Conservation (phyloP, 106 monocot species). For the Acanthochlamys bracteata region DNA sequence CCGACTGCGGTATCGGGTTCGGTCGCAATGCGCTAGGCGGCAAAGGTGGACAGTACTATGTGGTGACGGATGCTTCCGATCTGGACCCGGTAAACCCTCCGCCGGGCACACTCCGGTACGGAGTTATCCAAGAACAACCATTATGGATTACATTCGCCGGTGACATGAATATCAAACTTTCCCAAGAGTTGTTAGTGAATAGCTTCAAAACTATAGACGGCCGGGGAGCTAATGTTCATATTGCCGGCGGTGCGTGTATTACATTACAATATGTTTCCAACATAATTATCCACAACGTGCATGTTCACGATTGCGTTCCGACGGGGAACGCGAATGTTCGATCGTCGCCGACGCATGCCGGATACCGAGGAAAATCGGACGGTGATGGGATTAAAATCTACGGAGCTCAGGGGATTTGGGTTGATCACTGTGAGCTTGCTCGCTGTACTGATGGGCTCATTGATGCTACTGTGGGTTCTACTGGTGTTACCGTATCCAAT, state of each 20-base stretch:
- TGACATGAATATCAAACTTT: conserved; percentile 51
- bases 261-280: conserved; percentile 58
- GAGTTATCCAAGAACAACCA: conserved; percentile 47
- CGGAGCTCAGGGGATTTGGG: conserved; percentile 38
- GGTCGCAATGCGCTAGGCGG: conserved; percentile 44
- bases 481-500: conserved; percentile 62
- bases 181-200: conserved; percentile 58
- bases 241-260: conserved; percentile 54
- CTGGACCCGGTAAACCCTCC: conserved; percentile 42
- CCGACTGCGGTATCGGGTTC: conserved; percentile 43
- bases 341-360: conserved; percentile 42
- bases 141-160: conserved; percentile 64
- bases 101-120: conserved; percentile 57
- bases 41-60: conserved; percentile 41
- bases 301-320: conserved; percentile 53
- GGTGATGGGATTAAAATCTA: conserved; percentile 62
- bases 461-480: conserved; percentile 62
- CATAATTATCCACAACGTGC: conserved; percentile 53
- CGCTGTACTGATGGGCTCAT: conserved; percentile 64
- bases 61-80: conserved; percentile 50
- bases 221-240: conserved; percentile 57
- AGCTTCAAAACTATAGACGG: conserved; percentile 77
- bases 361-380: conserved; percentile 34
- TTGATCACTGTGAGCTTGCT: conserved; percentile 55
- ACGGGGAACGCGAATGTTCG: conserved; percentile 26